phyloP scores from a whole-genome alignment of 139 green algal genomes.

The Chlorella sp. region DNA sequence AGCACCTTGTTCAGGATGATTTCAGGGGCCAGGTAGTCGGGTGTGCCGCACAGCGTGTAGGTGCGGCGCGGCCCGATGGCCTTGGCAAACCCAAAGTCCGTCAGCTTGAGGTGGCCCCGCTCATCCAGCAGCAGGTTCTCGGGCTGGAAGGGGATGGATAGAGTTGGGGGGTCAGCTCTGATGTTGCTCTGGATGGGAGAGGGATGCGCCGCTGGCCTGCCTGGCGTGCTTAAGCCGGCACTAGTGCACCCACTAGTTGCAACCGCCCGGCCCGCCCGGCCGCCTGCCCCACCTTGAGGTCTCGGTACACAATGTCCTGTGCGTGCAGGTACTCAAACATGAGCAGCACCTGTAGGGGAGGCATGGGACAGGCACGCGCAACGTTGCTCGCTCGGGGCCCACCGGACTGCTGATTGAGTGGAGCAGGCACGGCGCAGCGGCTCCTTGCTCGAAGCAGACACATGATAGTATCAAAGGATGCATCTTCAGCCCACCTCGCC shows the following conservation, averaged over 20 bases:
- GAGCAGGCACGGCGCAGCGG: too few relatives aligned
- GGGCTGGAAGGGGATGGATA: slow-evolving; percentile 44
- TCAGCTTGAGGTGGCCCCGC: slow-evolving; percentile 88
- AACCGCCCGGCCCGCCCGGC: too few relatives aligned
- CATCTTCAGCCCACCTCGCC: slow-evolving; percentile 78
- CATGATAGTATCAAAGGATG: too few relatives aligned
- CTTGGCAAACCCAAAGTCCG: slow-evolving; percentile 94
- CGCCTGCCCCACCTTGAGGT: slow-evolving; percentile 74
- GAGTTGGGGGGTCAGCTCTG: background rate
- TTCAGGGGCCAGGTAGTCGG: slow-evolving; percentile 80
- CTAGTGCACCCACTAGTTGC: too few relatives aligned
- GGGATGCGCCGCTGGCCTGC: too few relatives aligned
- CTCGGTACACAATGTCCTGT: slow-evolving; percentile 68
- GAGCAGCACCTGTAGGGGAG: slow-evolving; percentile 52
- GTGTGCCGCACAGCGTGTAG: slow-evolving; percentile 86
- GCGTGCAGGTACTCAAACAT: slow-evolving; percentile 66
- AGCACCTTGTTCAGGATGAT: slow-evolving; percentile 57
- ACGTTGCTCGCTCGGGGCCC: too few relatives aligned
- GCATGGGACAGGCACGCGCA: too few relatives aligned
- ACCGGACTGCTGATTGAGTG: too few relatives aligned
- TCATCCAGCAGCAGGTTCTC: slow-evolving; percentile 91
- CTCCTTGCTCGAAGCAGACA: too few relatives aligned
- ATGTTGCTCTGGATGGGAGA: too few relatives aligned
- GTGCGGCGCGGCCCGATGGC: slow-evolving; percentile 31
- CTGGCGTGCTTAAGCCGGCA: too few relatives aligned